A percentile compares a stretch with the other conserved stretches of the same genome.
Conservation (phyloP, 2,329 filamentous ascomycete genomes). For the Aureobasidium subglaciale region DNA sequence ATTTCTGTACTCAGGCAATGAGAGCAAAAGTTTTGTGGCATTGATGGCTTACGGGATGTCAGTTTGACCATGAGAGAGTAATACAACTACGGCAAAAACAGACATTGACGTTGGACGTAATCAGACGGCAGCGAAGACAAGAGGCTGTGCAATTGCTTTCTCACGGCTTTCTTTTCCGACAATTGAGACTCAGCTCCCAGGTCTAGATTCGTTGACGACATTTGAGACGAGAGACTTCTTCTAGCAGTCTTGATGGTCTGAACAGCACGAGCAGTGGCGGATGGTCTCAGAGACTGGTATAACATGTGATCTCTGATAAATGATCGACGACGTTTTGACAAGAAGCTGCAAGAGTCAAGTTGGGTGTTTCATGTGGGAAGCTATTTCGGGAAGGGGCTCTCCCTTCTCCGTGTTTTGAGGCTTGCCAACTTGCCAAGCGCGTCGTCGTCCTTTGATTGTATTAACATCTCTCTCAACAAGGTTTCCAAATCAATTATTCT, state of each 20-base stretch:
- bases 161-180: conserved; percentile 61
- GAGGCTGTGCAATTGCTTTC: conserved; percentile 60
- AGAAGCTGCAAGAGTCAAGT: neutral
- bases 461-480: neutral
- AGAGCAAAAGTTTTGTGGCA: conserved; percentile 58
- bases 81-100: conserved; percentile 25
- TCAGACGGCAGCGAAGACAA: conserved; percentile 57
- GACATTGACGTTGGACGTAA: conserved; percentile 63
- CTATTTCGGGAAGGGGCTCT: conserved; percentile 8
- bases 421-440: conserved; percentile 6
- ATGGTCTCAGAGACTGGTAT: neutral
- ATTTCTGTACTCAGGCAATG: conserved; percentile 65
- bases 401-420: conserved; percentile 9
- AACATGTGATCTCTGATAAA: neutral
- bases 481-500: neutral
- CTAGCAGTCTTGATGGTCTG: neutral
- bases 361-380: neutral
- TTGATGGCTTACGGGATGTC: conserved; percentile 47
- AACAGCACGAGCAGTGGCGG: neutral
- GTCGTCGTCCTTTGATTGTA: neutral
- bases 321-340: neutral
- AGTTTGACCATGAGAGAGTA: neutral
- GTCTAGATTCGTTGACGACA: neutral
- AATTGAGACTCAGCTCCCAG: conserved; percentile 16
- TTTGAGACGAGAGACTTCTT: neutral